These are phyloP conservation scores for Clonostachys byssicola DNA, from an alignment of 2,329 filamentous ascomycete species.

Conservation along the genomic window DNA sequence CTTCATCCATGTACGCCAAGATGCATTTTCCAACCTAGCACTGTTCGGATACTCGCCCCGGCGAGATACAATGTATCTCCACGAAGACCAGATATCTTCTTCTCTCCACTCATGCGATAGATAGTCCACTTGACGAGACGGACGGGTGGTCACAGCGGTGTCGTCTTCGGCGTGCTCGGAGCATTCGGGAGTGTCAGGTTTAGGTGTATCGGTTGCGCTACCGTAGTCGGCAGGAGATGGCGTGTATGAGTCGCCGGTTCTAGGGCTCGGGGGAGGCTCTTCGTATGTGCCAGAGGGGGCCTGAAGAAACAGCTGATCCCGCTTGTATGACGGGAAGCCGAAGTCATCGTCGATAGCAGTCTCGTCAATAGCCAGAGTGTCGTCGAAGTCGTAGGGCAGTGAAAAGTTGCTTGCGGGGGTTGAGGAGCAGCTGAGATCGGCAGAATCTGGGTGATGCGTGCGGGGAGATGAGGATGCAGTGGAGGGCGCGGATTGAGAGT, in stretches of 20 bases:
- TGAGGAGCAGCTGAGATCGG: constrained; percentile 53
- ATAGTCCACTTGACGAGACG: constrained; percentile 90
- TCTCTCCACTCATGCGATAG: constrained; percentile 90
- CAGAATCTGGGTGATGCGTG: constrained; percentile 45
- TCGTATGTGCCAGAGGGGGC: constrained; percentile 23
- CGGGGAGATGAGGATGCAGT: constrained; percentile 54
- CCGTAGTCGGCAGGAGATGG: constrained; percentile 52
- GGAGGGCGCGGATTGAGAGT: constrained; percentile 42
- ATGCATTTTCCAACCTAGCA: constrained; percentile 86
- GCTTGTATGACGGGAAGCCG: constrained; percentile 38
- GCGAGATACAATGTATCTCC: constrained; percentile 86
- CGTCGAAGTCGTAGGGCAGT: constrained; percentile 52
- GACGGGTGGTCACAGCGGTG: constrained; percentile 67
- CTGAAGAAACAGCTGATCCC: constrained; percentile 37
- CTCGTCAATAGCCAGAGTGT: constrained; percentile 35
- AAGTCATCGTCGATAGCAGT: constrained; percentile 40
- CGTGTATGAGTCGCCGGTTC: constrained; percentile 42
- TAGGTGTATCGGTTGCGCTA: constrained; percentile 45
- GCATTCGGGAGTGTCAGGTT: constrained; percentile 53
- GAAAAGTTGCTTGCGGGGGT: constrained; percentile 62
- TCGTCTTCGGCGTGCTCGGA: constrained; percentile 72
- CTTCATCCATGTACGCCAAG: constrained; percentile 96
- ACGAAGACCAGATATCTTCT: constrained; percentile 96
- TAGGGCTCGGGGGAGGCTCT: constrained; percentile 46
- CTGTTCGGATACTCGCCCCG: constrained; percentile 76